Base-by-base conservation (phyloP, 2,329 filamentous ascomycete species). In the Colletotrichum liriopes region DNA sequence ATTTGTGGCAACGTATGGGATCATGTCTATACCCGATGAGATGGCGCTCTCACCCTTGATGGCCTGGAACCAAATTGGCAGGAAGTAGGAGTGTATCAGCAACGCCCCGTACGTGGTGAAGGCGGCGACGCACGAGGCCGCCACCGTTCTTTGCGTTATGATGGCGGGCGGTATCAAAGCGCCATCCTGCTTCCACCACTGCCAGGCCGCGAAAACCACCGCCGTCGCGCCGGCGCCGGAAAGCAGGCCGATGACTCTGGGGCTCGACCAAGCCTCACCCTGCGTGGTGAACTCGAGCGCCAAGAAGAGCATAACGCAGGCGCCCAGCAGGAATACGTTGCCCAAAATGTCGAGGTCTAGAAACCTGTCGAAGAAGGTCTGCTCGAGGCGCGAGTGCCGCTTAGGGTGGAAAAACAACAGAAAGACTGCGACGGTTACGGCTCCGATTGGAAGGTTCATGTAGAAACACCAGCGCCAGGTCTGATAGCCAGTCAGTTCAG, bases 231-330 rank as follows among this genome's bases (percentile, higher is more conserved):
- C 76, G 12, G 75, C 74, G 3, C 78, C 78, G 12, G 70, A 67
- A 18, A 84, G 74, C 0, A 83, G 74, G 0, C 82, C 82, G 60
- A 88, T 85, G 65, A 88, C 82, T 16, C 81, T 82, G 29, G 78
- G 79, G 73, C 81, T 82, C 35, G 75, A 77, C 86, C 86, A 88
- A 1, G 81, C 51, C 49, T 85, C 83, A 41, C 78, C 83, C 18
- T 81, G 82, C 4, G 84, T 82, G 23, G 85, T 84, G 80, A 81
- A 85, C 65, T 87, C 83, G 23, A 89, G 78, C 0, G 86, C 86
- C 2, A 89, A 79, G 69, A 88, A 80, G 8, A 87, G 75, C 76
- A 85, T 84, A 60, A 87, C 78, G 20, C 86, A 79, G 26, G 81
- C 81, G 0, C 82, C 82, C 3, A 88, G 77, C 67, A 89, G 84